A percentile compares a stretch with the other conserved stretches of the same genome.
Conservation (phyloP, 129 eudicot species). For the Flaveria linearis region DNA sequence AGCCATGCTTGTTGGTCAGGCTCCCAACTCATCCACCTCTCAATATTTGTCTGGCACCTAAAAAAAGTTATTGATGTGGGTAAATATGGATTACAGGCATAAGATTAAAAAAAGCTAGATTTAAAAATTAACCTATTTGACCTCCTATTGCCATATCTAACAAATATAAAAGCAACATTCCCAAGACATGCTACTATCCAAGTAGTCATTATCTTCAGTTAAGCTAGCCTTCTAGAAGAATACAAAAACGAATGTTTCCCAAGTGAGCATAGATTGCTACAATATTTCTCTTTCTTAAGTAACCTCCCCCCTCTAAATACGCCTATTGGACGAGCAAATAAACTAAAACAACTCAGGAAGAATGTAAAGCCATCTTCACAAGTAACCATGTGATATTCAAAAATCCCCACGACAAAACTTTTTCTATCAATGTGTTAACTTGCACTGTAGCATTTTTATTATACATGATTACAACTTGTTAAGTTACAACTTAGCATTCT, state of each 20-base stretch:
- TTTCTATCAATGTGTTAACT: no score
- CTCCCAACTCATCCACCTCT: slow-evolving; percentile 89
- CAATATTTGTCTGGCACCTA: slow-evolving; percentile 80
- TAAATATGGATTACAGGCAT: neutral
- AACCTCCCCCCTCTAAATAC: no score
- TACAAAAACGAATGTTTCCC: neutral
- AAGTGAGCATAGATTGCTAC: neutral
- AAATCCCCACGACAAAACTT: no score
- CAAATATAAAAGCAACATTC: neutral
- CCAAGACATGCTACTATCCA: neutral
- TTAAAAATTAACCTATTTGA: neutral
- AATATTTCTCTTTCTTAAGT: neutral
- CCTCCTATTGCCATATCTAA: neutral
- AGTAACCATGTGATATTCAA: no score
- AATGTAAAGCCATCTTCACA: no score
- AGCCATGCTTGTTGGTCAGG: slow-evolving; percentile 98
- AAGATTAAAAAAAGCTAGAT: neutral
- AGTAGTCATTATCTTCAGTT: neutral
- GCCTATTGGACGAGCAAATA: no score
- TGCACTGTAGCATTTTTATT: no score
- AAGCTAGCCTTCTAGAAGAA: no score
- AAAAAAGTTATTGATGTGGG: slow-evolving; percentile 33
- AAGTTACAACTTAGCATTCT: neutral
- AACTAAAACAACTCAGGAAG: no score
- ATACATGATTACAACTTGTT: no score